phyloP scores from a whole-genome alignment of 179 eudicot species.

The Corrigiola litoralis region DNA sequence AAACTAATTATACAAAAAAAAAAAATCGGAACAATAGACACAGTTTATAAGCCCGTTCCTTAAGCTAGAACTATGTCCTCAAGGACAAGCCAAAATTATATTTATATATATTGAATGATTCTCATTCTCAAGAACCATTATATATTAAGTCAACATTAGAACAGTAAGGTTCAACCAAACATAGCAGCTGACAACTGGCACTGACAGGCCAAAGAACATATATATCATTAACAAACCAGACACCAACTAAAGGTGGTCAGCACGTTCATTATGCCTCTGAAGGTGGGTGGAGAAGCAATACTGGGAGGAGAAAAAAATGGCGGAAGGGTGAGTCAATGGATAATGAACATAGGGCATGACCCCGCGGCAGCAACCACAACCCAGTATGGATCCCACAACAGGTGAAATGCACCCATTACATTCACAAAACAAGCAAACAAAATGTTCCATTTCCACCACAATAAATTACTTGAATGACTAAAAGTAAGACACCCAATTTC shows the following conservation, averaged over 20 bases:
- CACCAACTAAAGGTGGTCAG: slow-evolving; percentile 20
- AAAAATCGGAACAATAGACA: background rate
- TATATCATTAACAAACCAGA: background rate
- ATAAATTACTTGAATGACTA: background rate
- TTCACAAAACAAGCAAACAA: background rate
- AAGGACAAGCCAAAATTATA: no score
- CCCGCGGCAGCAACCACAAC: background rate
- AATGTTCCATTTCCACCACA: background rate
- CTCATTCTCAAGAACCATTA: background rate
- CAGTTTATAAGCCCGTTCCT: no score
- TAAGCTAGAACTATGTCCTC: no score
- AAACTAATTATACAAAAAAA: background rate
- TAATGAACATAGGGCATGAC: no score
- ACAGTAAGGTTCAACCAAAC: background rate
- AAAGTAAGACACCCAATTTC: background rate
- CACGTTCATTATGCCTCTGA: slow-evolving; percentile 11
- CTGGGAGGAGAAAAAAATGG: background rate
- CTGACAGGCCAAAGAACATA: slow-evolving; percentile 16
- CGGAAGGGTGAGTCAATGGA: no score
- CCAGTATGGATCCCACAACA: background rate
- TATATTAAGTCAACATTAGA: slow-evolving; percentile 4
- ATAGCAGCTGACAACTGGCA: slow-evolving; percentile 3
- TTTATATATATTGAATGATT: no score
- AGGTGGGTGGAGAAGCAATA: slow-evolving; percentile 4
- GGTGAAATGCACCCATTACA: no score